Percentiles rank a stretch among this genome's conserved stretches.
phyloP scores from a whole-genome alignment of 208 protist genomes.

The Trichomonas vaginalis region DNA sequence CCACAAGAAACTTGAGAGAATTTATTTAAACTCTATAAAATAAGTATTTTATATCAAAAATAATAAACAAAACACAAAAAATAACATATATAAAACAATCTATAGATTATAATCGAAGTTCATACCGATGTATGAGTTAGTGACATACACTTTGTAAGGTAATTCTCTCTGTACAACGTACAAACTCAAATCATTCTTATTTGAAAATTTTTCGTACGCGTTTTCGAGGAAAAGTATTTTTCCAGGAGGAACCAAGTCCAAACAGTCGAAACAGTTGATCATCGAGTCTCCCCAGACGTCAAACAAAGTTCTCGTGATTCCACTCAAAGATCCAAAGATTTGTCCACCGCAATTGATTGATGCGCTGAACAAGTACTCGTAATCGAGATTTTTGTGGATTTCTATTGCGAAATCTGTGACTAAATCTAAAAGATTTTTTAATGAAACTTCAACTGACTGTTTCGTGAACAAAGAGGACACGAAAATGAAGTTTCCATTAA shows the following conservation, averaged over 20 bases:
- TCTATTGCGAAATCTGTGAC: neutral
- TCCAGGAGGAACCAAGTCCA: neutral
- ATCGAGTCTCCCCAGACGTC: neutral
- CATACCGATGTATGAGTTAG: neutral
- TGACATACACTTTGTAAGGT: neutral
- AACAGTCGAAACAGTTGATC: neutral
- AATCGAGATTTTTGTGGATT: neutral
- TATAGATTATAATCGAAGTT: no score
- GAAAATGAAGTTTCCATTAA: neutral
- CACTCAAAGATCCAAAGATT: neutral
- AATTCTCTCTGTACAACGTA: neutral
- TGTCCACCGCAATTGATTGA: neutral
- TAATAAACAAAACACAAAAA: no score
- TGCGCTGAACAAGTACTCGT: neutral
- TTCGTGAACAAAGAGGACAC: neutral
- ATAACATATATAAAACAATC: no score
- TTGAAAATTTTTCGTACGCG: neutral
- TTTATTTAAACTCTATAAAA: no score
- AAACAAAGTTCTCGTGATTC: neutral
- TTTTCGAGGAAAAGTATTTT: neutral
- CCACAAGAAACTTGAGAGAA: no score
- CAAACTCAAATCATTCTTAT: neutral
- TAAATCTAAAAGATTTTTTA: neutral
- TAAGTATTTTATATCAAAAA: no score
- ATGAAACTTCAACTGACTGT: neutral